Evolutionary conservation across 805 yeast genomes (phyloP).

Genomic region (Suhomyces vadensis): DNA sequence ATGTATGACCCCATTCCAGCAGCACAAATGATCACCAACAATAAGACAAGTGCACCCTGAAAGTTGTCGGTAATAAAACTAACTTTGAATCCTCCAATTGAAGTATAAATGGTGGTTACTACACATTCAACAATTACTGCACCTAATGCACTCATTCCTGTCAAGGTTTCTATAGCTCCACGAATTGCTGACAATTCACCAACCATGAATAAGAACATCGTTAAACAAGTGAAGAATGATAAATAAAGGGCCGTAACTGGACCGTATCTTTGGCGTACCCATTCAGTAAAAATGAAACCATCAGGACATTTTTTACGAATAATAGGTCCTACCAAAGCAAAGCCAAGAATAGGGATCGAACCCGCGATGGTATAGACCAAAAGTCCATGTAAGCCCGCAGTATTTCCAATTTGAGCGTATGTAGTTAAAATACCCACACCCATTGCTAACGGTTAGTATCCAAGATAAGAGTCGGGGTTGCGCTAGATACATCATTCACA

Average conservation of each 20-base stretch:
- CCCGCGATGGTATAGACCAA: constrained; percentile 78
- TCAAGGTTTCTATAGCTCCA: constrained; percentile 71
- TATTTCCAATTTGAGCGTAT: constrained; percentile 82
- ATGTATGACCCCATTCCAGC: constrained; percentile 78
- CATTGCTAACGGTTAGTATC: constrained; percentile 52
- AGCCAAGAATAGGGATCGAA: constrained; percentile 81
- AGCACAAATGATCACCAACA: constrained; percentile 67
- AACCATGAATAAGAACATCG: constrained; percentile 83
- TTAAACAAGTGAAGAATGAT: constrained; percentile 78
- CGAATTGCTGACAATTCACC: constrained; percentile 83
- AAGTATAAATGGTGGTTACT: constrained; percentile 84
- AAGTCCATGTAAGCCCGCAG: constrained; percentile 84
- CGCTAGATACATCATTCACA: too few relatives aligned
- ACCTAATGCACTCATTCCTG: constrained; percentile 77
- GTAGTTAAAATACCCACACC: constrained; percentile 89
- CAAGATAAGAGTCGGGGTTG: too few relatives aligned
- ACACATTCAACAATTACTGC: constrained; percentile 82
- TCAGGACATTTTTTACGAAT: constrained; percentile 79
- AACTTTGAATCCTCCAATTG: constrained; percentile 85
- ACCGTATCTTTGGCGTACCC: constrained; percentile 89
- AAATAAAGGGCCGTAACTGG: constrained; percentile 68
- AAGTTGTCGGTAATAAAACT: constrained; percentile 85
- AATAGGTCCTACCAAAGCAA: constrained; percentile 79
- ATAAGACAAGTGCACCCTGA: constrained; percentile 73
- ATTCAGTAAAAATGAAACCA: constrained; percentile 89